Conservation (phyloP, 1,284 basidiomycete genomes). For the Mycena citricolor region DNA sequence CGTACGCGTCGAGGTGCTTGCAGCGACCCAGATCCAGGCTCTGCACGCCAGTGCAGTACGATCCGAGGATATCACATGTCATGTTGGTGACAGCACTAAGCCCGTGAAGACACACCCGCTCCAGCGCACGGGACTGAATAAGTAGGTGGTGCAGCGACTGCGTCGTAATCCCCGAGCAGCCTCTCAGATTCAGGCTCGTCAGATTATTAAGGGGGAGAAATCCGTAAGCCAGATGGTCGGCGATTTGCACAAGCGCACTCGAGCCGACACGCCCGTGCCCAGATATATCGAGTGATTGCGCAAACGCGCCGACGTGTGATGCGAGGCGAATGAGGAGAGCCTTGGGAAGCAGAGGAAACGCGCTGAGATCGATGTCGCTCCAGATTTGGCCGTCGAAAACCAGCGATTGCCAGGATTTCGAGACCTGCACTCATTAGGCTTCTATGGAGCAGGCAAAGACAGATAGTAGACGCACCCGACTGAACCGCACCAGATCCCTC, state of each 20-base stretch:
- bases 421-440: slow-evolving; percentile 59
- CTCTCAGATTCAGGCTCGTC: slow-evolving; percentile 70
- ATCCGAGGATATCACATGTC: slow-evolving; percentile 67
- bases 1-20: slow-evolving; percentile 62
- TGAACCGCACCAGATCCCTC: slow-evolving; percentile 76
- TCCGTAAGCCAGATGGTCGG: slow-evolving; percentile 49
- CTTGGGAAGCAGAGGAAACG: slow-evolving; percentile 57
- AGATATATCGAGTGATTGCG: slow-evolving; percentile 61
- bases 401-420: slow-evolving; percentile 74
- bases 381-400: slow-evolving; percentile 89
- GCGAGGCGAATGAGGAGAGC: slow-evolving; percentile 51
- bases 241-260: slow-evolving; percentile 48
- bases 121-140: slow-evolving; percentile 62
- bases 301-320: slow-evolving; percentile 62
- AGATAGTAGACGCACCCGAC: slow-evolving; percentile 58
- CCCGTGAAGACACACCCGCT: slow-evolving; percentile 65
- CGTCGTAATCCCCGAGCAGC: slow-evolving; percentile 67
- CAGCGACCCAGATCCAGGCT: slow-evolving; percentile 78
- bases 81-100: slow-evolving; percentile 67
- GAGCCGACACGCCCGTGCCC: slow-evolving; percentile 62
- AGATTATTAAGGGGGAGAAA: slow-evolving; percentile 57
- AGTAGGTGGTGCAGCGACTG: slow-evolving; percentile 72
- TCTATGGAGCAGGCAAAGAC: slow-evolving; percentile 15
- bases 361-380: slow-evolving; percentile 59
- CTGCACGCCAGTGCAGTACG: slow-evolving; percentile 53